Base-by-base conservation (phyloP, 2,329 filamentous ascomycete genomes). In the Neopestalotiopsis sp. region DNA sequence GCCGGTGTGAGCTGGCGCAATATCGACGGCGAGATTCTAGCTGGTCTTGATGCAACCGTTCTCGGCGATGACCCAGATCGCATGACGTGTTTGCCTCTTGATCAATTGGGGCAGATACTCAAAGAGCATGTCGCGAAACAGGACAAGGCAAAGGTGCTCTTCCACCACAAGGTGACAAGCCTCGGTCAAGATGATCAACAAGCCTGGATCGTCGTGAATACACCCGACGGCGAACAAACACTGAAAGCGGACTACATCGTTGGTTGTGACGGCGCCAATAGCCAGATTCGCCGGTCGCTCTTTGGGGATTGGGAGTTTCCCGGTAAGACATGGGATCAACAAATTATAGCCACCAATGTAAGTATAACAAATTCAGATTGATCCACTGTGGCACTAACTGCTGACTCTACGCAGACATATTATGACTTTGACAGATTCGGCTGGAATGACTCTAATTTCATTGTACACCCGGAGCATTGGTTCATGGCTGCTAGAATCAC, bases 331-430 rank as follows among this genome's bases (percentile, higher is more conserved):
- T 81, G 85, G 76, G 79, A 85, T 65, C 78, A 81, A 67, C 84
- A 86, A 70, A 84, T 88, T 66, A 78, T 87, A 5, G 85, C 85
- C 28, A 87, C 85, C 5, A 87, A 88, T 77, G 84, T 84, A 71
- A 69, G 77, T 71, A 4, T 12, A 4, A 14, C 49, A 20, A 20
- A 57, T 45, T 17, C 24, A 58, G 65, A 58, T 68, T 56, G 70
- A 45, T n/a, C 42, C 42, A 24, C 14, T n/a, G 17, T n/a, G 14
- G 3, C 12, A 45, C 13, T 72, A 71, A 71, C 45, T 72, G 71
- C 65, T 72, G 71, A 40, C 72, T 71, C 69, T 53, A 13, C 71
- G 67, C 28, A 73, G 73, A 67, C 68, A 40, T 70, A 86, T 67
- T 86, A 86, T 70, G 82, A 86, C 42, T 83, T 86, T 62, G 79